Evolutionary conservation across 148 eudicot genomes (phyloP).

Genomic region (Silene uniflora): DNA sequence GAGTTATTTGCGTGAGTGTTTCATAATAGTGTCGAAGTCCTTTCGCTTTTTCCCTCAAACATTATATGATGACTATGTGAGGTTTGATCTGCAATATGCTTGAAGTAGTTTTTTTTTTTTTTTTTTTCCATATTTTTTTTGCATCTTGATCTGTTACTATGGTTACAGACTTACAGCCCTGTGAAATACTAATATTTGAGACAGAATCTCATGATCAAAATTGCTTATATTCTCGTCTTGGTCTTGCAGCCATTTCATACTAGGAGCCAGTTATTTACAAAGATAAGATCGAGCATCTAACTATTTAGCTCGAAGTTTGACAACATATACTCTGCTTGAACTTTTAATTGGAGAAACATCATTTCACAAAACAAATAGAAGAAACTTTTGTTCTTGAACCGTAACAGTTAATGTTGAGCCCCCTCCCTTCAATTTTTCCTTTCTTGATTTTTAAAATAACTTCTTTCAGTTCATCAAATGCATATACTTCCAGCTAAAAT

Average conservation of each 20-base stretch:
- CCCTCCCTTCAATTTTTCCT: neutral
- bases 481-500: conserved; percentile 76
- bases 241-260: conserved; percentile 79
- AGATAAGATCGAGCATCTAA: conserved; percentile 45
- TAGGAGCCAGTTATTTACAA: conserved; percentile 75
- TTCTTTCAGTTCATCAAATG: conserved; percentile 63
- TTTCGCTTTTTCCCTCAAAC: no score
- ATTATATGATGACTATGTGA: neutral
- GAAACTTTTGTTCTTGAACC: neutral
- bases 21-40: neutral
- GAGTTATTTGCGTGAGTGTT: no score
- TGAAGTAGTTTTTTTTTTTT: no score
- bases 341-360: neutral
- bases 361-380: neutral
- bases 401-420: neutral
- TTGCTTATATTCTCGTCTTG: conserved; percentile 14
- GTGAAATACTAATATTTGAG: neutral
- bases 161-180: neutral
- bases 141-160: no score
- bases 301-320: neutral
- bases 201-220: neutral
- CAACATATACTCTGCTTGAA: neutral
- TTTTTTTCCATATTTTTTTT: no score
- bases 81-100: neutral
- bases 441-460: conserved; percentile 8